phyloP scores from a whole-genome alignment of 2,329 filamentous ascomycete genomes.

The Phaeophleospora eucalypticola region DNA sequence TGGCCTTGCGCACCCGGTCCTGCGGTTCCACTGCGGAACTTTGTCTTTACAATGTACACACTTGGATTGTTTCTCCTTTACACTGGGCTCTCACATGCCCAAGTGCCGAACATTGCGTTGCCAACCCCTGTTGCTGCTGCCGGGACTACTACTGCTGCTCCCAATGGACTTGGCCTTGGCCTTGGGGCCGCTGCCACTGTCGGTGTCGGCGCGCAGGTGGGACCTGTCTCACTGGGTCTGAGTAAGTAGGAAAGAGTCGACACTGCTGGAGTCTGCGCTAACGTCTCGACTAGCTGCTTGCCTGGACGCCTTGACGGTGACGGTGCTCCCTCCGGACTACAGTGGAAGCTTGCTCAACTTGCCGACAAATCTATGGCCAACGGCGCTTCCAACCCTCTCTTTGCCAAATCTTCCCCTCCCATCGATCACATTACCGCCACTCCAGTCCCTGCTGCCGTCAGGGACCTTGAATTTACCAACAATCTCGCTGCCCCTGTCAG shows the following conservation, averaged over 20 bases:
- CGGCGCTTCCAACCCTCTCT: not conserved
- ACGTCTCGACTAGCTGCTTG: not conserved
- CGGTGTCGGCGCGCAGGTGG: not conserved
- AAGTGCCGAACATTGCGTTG: not conserved
- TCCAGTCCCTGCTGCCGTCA: not conserved
- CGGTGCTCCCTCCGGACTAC: constrained; percentile 2
- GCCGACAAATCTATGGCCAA: not conserved
- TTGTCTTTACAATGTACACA: not conserved
- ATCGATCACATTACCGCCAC: constrained; percentile 1
- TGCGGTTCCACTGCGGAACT: not conserved
- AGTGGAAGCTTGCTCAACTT: not conserved
- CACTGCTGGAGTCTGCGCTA: not conserved
- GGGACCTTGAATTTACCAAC: constrained; percentile 1
- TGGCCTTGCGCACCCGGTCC: not conserved
- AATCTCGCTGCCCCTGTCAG: constrained; percentile 2
- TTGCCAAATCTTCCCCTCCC: not conserved
- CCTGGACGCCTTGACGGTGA: not conserved
- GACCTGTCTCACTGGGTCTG: not conserved
- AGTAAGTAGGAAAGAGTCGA: not conserved
- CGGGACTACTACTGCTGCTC: not conserved
- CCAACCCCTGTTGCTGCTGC: not conserved
- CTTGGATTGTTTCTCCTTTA: constrained; percentile 1
- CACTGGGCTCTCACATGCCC: constrained; percentile 8
- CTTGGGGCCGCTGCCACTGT: not conserved
- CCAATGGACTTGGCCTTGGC: too few species aligned